Percentiles rank a stretch among this genome's conserved stretches.
phyloP scores from a whole-genome alignment of 371 early-diverging fungal genomes.

The Conidiobolus incongruus region DNA sequence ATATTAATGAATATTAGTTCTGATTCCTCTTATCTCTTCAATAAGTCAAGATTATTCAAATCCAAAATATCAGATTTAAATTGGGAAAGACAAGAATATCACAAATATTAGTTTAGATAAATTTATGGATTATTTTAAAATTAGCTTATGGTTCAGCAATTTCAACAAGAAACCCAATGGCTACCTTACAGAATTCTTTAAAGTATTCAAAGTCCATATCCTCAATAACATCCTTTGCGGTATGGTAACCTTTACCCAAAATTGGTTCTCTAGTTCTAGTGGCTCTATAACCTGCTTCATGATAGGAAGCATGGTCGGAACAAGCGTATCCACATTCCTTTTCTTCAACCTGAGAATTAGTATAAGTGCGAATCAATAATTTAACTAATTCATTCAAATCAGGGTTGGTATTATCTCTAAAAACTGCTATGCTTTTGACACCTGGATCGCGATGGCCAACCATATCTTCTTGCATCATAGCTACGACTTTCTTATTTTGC shows the following conservation, averaged over 20 bases:
- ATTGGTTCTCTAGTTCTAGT: constrained; percentile 57
- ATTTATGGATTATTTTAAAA: no score
- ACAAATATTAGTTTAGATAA: no score
- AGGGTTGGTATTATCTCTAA: constrained; percentile 51
- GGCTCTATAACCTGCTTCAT: constrained; percentile 50
- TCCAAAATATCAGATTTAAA: no score
- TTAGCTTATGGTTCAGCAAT: constrained; percentile 14
- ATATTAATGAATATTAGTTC: no score
- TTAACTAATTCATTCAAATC: constrained; percentile 39
- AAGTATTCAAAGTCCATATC: constrained; percentile 61
- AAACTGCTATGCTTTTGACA: constrained; percentile 43
- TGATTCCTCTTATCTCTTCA: no score
- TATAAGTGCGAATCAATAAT: constrained; percentile 13
- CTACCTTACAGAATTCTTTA: constrained; percentile 58
- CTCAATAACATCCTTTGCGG: constrained; percentile 35
- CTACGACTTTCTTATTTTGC: constrained; percentile 28
- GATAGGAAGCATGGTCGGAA: no score
- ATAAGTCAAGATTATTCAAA: no score
- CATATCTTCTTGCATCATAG: constrained; percentile 53
- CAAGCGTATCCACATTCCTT: constrained; percentile 53
- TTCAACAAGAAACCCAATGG: constrained; percentile 65
- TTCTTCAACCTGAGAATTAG: not conserved
- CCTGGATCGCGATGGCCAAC: constrained; percentile 54
- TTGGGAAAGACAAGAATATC: no score
- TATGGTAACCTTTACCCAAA: constrained; percentile 31